Evolutionary conservation across 306 rosid genomes (phyloP).

Genomic region (Betula pendula): DNA sequence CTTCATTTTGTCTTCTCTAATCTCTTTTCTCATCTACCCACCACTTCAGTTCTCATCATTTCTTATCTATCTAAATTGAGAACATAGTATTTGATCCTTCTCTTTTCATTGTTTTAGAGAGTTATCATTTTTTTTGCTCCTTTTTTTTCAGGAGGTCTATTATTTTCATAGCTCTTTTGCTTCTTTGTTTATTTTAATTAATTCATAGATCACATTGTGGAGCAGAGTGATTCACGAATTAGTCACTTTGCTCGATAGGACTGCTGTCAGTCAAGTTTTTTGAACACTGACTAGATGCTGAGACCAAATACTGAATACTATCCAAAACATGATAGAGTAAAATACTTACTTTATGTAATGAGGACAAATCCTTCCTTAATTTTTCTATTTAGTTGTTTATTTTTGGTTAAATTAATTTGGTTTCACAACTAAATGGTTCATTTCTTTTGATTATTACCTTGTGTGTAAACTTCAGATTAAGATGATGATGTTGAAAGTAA

Average conservation of each 20-base stretch:
- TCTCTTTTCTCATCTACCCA: not conserved
- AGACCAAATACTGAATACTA: not conserved
- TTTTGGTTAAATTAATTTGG: not conserved
- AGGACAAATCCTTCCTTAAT: not conserved
- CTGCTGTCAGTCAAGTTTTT: not conserved
- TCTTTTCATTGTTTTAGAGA: not conserved
- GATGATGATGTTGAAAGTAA: slow-evolving; percentile 90
- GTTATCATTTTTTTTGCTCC: too few relatives aligned
- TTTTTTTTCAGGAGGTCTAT: not conserved
- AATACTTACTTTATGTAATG: not conserved
- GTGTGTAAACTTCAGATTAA: slow-evolving; percentile 53
- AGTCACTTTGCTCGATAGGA: not conserved
- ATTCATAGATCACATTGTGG: not conserved
- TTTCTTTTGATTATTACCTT: slow-evolving; percentile 29
- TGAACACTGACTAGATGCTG: not conserved
- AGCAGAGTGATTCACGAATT: not conserved
- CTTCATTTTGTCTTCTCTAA: not conserved
- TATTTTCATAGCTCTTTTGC: not conserved
- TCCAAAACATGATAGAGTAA: not conserved
- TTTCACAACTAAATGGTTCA: not conserved
- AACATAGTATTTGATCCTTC: not conserved
- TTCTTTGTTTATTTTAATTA: not conserved
- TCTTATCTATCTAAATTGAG: not conserved
- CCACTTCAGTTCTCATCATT: not conserved
- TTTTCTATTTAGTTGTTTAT: not conserved